Base-by-base conservation (phyloP, 2,329 filamentous ascomycete genomes). In the Ilyonectria mors-panacis region DNA sequence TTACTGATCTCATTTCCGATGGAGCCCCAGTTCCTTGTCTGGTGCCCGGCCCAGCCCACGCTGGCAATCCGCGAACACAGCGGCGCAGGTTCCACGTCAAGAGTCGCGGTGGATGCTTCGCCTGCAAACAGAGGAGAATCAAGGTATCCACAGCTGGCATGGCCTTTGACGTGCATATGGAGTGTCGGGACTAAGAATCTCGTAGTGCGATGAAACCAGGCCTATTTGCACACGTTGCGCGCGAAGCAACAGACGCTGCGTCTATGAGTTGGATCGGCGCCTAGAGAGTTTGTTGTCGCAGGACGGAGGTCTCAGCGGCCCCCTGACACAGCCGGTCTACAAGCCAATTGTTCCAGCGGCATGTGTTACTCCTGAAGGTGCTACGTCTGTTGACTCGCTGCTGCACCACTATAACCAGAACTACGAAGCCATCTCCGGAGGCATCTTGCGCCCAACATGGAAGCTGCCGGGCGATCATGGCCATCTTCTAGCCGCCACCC, bases 131-230 rank as follows among this genome's bases (percentile, higher is more conserved):
- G 10, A 48, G 23, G 17, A 35, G 17, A 42, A 50, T 65, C 33
- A 60, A 60, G 61, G 61, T 58, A 53, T n/a, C 15, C n/a, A 42
- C 39, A 6, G 7, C n/a, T 17, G 5, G 39, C 13, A 17, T 6
- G 12, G 37, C 37, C 12, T 8, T 42, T 42, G 39, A 8, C 8
- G 39, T 39, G 15, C n/a, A 17, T 42, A 4, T n/a, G 15, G 17
- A 7, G 30, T 33, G 30, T 7, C 30, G 39, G 15, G 15, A 26
- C 30, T 55, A 33, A 47, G 42, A 15, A 21, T 21, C 17, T 53
- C 21, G 35, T 12, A 65, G 63, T 56, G 57, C 44, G 63, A 60
- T 28, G 57, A 60, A 45, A 23, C 17, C 6, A 48, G 7, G 10
- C 47, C 50, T n/a, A 26, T 12, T 19, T 59, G 62, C 44, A 44